Evolutionary conservation across 306 rosid genomes (phyloP).

Genomic region (Cotoneaster glaucophyllus): DNA sequence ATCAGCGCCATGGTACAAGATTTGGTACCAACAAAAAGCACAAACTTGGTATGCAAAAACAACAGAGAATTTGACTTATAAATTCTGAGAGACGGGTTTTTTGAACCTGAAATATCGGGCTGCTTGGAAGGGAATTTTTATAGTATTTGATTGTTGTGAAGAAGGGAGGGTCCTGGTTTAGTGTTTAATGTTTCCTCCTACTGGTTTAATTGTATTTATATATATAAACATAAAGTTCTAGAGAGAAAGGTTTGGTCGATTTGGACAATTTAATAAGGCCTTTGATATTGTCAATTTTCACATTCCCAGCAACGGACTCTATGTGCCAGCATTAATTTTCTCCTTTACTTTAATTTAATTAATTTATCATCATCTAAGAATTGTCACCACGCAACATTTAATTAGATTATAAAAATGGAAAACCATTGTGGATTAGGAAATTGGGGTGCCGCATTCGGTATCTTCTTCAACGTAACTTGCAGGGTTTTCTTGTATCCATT

Average conservation of each 20-base stretch:
- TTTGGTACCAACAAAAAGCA: neutral
- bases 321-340: neutral
- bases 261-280: neutral
- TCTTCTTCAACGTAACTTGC: neutral
- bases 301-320: neutral
- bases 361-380: neutral
- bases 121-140: neutral
- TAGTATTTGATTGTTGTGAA: neutral
- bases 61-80: neutral
- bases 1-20: constrained; percentile 42
- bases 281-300: neutral
- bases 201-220: neutral
- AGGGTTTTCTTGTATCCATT: neutral
- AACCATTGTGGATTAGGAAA: neutral
- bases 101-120: neutral
- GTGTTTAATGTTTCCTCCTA: neutral
- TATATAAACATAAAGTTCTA: neutral
- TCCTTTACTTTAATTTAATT: neutral
- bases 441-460: neutral
- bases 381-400: neutral
- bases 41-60: neutral
- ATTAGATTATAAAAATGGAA: neutral
- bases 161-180: neutral
- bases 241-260: neutral
- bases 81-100: neutral